Evolutionary conservation across 2,329 filamentous ascomycete species (phyloP).

Genomic region (Orbilia blumenaviensis): DNA sequence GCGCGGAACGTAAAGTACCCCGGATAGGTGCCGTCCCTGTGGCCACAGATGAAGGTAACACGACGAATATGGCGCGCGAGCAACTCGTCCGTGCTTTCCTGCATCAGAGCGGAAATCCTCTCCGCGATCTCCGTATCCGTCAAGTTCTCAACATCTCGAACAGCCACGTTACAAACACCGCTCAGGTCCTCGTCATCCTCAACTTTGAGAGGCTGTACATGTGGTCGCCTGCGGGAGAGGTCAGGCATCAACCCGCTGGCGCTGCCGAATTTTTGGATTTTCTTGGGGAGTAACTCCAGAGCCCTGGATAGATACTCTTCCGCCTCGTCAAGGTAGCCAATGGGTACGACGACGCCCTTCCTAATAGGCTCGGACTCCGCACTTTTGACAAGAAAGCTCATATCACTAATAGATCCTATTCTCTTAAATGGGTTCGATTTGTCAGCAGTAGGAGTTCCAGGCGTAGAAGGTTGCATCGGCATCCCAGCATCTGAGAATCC

Average conservation of each 20-base stretch:
- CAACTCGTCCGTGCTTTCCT: conserved; percentile 84
- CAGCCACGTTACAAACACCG: conserved; percentile 89
- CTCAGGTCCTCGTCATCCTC: conserved; percentile 76
- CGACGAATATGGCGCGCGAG: conserved; percentile 82
- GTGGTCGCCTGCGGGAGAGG: conserved; percentile 74
- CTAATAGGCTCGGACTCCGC: conserved; percentile 79
- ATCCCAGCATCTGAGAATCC: conserved; percentile 91
- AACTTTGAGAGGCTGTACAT: conserved; percentile 61
- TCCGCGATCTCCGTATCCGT: conserved; percentile 82
- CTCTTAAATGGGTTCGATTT: conserved; percentile 76
- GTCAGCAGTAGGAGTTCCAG: conserved; percentile 74
- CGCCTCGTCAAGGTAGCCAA: conserved; percentile 90
- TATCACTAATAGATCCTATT: conserved; percentile 93
- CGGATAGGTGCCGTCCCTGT: conserved; percentile 91
- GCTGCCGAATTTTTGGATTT: conserved; percentile 64
- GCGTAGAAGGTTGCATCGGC: conserved; percentile 78
- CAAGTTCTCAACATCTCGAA: conserved; percentile 84
- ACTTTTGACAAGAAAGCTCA: conserved; percentile 84
- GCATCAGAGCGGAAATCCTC: conserved; percentile 78
- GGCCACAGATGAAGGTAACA: conserved; percentile 94
- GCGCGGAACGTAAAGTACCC: conserved; percentile 99
- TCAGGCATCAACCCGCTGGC: conserved; percentile 73
- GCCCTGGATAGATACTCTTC: conserved; percentile 87
- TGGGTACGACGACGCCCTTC: conserved; percentile 93
- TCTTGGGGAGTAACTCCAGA: conserved; percentile 78